Percentiles rank a stretch among this genome's conserved stretches.
These are phyloP conservation scores for Austroboletus niveus DNA, from an alignment of 1,284 basidiomycete genomes.

Conservation along the genomic window DNA sequence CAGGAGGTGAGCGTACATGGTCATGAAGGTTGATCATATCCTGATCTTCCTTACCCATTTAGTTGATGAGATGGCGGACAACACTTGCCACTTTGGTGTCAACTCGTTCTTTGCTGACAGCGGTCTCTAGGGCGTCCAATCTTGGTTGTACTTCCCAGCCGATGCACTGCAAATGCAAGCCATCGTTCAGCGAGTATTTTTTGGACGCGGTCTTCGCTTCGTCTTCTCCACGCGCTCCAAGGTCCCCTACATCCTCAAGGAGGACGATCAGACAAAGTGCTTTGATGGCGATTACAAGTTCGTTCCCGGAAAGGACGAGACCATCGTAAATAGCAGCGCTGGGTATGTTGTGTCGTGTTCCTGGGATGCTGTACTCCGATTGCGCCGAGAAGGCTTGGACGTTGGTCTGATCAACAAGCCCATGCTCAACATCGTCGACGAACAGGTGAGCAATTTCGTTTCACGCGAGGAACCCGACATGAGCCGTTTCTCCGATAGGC, in stretches of 20 bases:
- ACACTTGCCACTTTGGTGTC: slow-evolving; percentile 81
- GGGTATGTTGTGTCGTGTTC: slow-evolving; percentile 80
- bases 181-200: slow-evolving; percentile 74
- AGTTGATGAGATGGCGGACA: slow-evolving; percentile 82
- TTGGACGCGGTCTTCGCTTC: slow-evolving; percentile 76
- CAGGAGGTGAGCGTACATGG: slow-evolving; percentile 55
- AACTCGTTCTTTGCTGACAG: slow-evolving; percentile 88
- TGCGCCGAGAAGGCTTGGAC: slow-evolving; percentile 67
- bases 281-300: slow-evolving; percentile 76
- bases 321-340: slow-evolving; percentile 64
- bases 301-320: slow-evolving; percentile 78
- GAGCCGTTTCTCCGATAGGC: slow-evolving; percentile 36
- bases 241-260: slow-evolving; percentile 81
- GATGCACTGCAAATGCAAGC: slow-evolving; percentile 79
- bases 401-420: slow-evolving; percentile 85
- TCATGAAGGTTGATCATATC: not conserved
- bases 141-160: slow-evolving; percentile 83
- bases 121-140: slow-evolving; percentile 73
- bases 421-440: slow-evolving; percentile 79
- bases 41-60: slow-evolving; percentile 1
- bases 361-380: slow-evolving; percentile 75
- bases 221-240: slow-evolving; percentile 86
- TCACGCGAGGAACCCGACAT: not conserved
- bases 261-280: slow-evolving; percentile 63
- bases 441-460: slow-evolving; percentile 46